Evolutionary conservation across 805 yeast species (phyloP).

Genomic region (Starmerella roubikii): DNA sequence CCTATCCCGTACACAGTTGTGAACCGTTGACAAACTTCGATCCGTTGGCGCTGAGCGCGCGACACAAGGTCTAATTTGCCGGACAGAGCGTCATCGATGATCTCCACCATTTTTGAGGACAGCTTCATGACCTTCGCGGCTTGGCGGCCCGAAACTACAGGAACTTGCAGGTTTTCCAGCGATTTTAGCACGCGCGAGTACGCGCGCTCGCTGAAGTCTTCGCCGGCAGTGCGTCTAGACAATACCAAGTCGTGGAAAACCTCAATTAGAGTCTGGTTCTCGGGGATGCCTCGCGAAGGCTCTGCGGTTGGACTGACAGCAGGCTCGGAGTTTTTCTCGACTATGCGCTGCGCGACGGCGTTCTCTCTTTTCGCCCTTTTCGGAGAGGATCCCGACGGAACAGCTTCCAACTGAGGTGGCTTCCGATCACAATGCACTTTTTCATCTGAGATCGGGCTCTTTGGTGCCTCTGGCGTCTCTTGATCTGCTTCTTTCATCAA

Average conservation of each 20-base stretch:
- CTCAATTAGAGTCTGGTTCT: conserved; percentile 25
- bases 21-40: conserved; percentile 25
- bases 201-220: conserved; percentile 30
- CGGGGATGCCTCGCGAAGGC: not conserved
- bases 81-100: conserved; percentile 35
- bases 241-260: conserved; percentile 25
- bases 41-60: not conserved
- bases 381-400: no score
- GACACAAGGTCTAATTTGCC: conserved; percentile 13
- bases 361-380: conserved; percentile 1
- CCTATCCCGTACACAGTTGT: conserved; percentile 41
- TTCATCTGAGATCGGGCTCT: no score
- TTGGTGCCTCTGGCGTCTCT: no score
- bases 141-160: conserved; percentile 28
- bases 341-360: not conserved
- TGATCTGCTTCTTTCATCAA: no score
- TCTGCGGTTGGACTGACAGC: no score
- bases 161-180: conserved; percentile 21
- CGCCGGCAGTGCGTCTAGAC: conserved; percentile 27
- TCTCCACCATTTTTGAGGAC: conserved; percentile 31
- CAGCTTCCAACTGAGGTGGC: no score
- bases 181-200: conserved; percentile 35
- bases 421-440: no score
- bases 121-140: conserved; percentile 32
- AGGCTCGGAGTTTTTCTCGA: no score